A percentile compares a stretch with the other conserved stretches of the same genome.
These are phyloP conservation scores for Trematosphaeria pertusa DNA, from an alignment of 2,329 filamentous ascomycete species.

Conservation along the genomic window DNA sequence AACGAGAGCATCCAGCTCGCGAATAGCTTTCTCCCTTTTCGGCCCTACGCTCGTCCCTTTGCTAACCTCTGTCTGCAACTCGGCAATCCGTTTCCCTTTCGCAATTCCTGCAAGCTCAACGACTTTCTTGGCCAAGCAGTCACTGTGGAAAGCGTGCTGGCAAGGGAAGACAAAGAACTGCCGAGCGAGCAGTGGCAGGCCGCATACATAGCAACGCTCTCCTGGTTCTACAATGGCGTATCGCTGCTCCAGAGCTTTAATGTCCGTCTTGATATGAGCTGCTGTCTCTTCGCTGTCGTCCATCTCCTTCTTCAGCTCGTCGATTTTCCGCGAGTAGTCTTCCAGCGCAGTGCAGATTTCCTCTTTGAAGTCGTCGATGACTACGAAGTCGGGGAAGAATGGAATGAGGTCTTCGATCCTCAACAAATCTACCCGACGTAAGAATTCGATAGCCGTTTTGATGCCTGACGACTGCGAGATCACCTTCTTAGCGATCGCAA, in stretches of 20 bases:
- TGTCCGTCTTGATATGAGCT: conserved; percentile 88
- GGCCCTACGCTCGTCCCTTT: conserved; percentile 73
- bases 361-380: conserved; percentile 99
- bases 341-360: conserved; percentile 95
- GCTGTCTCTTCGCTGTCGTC: conserved; percentile 91
- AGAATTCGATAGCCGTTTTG: conserved; percentile 85
- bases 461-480: conserved; percentile 87
- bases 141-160: conserved; percentile 96
- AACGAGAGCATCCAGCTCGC: conserved; percentile 89
- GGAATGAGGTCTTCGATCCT: conserved; percentile 97
- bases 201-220: conserved; percentile 90
- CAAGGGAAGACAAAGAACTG: conserved; percentile 99
- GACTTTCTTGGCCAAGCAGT: conserved; percentile 87
- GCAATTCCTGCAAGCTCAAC: conserved; percentile 80
- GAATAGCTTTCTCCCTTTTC: conserved; percentile 81
- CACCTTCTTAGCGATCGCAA: conserved; percentile 92
- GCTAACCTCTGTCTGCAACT: conserved; percentile 83
- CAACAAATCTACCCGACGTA: conserved; percentile 88
- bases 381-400: conserved; percentile 97
- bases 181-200: conserved; percentile 81
- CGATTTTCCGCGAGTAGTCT: conserved; percentile 91
- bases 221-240: conserved; percentile 98
- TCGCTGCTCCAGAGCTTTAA: conserved; percentile 81
- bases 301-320: conserved; percentile 89
- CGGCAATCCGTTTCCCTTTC: conserved; percentile 79